Evolutionary conservation across 2,329 filamentous ascomycete species (phyloP).

Genomic region (Tolypocladium sp.): DNA sequence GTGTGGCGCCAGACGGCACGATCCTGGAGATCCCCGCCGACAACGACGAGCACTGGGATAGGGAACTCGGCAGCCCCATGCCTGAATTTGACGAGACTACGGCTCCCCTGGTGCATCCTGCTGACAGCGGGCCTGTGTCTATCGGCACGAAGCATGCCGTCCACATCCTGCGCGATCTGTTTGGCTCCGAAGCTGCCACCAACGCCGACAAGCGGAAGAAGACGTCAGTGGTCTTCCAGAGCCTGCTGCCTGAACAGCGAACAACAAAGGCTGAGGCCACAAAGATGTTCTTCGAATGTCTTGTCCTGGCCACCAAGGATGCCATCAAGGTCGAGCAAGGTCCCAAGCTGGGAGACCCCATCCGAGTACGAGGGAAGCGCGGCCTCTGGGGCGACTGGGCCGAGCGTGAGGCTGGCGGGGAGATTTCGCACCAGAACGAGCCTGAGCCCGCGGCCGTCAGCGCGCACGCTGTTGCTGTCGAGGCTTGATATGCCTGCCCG

Average conservation of each 20-base stretch:
- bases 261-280: slow-evolving; percentile 87
- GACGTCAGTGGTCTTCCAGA: slow-evolving; percentile 76
- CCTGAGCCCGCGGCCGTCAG: slow-evolving; percentile 24
- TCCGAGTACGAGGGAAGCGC: slow-evolving; percentile 81
- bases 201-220: slow-evolving; percentile 66
- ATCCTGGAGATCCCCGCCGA: slow-evolving; percentile 56
- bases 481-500: slow-evolving; percentile 17
- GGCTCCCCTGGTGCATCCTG: slow-evolving; percentile 66
- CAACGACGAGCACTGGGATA: slow-evolving; percentile 38
- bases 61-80: slow-evolving; percentile 33
- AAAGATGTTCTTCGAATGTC: slow-evolving; percentile 98
- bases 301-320: slow-evolving; percentile 95
- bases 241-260: slow-evolving; percentile 71
- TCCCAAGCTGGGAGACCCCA: slow-evolving; percentile 64
- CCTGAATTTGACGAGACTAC: slow-evolving; percentile 73
- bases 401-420: slow-evolving; percentile 60
- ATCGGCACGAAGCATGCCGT: slow-evolving; percentile 92
- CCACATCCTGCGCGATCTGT: slow-evolving; percentile 82
- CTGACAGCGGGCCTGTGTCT: slow-evolving; percentile 79
- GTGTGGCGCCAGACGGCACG: slow-evolving; percentile 49
- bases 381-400: slow-evolving; percentile 98
- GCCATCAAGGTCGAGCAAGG: slow-evolving; percentile 93
- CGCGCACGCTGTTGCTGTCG: slow-evolving; percentile 25
- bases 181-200: slow-evolving; percentile 63
- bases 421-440: slow-evolving; percentile 44